Evolutionary conservation across 2,329 filamentous ascomycete genomes (phyloP).

Genomic region (Neonectria ditissima): DNA sequence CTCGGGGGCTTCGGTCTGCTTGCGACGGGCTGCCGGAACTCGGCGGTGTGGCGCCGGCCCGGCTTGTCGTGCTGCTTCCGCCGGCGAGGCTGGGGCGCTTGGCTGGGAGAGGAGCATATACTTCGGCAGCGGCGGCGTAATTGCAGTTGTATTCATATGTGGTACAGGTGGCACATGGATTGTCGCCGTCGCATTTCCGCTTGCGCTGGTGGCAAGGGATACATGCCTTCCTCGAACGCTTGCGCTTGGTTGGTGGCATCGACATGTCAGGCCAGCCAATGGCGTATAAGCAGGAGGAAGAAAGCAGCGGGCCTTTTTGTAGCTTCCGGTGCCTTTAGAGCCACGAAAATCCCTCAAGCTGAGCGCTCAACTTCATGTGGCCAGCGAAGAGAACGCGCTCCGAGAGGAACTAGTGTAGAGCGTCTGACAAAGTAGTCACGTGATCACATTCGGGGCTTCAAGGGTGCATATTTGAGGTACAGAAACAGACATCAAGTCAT

Average conservation of each 20-base stretch:
- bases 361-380: too few species aligned
- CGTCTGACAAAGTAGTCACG: too few species aligned
- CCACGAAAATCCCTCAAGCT: too few species aligned
- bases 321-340: too few species aligned
- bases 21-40: slow-evolving; percentile 18
- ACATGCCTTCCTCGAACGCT: slow-evolving; percentile 39
- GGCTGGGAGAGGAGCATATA: slow-evolving; percentile 9
- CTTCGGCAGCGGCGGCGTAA: slow-evolving; percentile 19
- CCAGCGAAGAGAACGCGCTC: too few species aligned
- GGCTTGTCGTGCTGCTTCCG: slow-evolving; percentile 10
- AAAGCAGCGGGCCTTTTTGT: too few species aligned
- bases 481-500: too few species aligned
- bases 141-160: slow-evolving; percentile 40
- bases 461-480: too few species aligned
- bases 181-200: slow-evolving; percentile 40
- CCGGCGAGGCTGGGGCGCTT: slow-evolving; percentile 23
- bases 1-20: slow-evolving; percentile 13
- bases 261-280: too few species aligned
- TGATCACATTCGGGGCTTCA: too few species aligned
- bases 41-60: slow-evolving; percentile 15
- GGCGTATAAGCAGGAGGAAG: too few species aligned
- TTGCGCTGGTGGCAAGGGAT: slow-evolving; percentile 41
- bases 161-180: slow-evolving; percentile 39
- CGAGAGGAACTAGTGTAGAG: too few species aligned
- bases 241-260: slow-evolving; percentile 28